A percentile compares a stretch with the other conserved stretches of the same genome.
Conservation (phyloP, 257 asterid species). For the Cordia subcordata region DNA sequence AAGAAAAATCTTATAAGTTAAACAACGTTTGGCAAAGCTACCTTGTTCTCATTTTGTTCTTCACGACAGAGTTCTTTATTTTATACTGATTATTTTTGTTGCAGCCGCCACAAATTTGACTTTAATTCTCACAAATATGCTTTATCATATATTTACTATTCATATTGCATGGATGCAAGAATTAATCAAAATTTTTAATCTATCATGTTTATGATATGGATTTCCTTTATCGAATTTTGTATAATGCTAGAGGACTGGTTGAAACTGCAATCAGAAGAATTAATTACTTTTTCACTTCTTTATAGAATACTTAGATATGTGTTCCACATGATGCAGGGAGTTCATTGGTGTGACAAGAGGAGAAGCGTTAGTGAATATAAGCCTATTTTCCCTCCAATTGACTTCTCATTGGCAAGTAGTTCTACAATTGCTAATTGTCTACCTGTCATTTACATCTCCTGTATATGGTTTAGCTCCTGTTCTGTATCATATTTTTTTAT, state of each 20-base stretch:
- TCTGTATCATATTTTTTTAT: constrained; percentile 12
- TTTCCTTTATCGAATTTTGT: too few relatives aligned
- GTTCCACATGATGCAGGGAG: constrained; percentile 56
- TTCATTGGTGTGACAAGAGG: constrained; percentile 96
- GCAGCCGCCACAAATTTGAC: too few relatives aligned
- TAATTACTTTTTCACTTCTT: too few relatives aligned
- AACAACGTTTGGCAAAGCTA: too few relatives aligned
- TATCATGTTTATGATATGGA: too few relatives aligned
- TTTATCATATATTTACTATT: background rate
- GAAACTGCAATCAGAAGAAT: too few relatives aligned
- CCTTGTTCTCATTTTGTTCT: too few relatives aligned
- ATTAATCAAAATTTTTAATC: background rate
- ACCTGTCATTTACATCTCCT: background rate
- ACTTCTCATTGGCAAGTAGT: constrained; percentile 80
- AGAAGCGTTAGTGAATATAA: constrained; percentile 73
- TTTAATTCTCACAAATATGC: too few relatives aligned
- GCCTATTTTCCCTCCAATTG: constrained; percentile 81
- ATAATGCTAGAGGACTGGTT: too few relatives aligned
- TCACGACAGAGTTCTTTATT: too few relatives aligned
- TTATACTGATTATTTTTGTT: too few relatives aligned
- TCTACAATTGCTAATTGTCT: background rate
- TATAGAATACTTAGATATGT: background rate
- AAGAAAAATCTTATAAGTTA: too few relatives aligned
- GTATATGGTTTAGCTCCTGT: constrained; percentile 7
- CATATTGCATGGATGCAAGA: background rate